These are phyloP conservation scores for Pestalotiopsis sp. DNA, from an alignment of 2,329 filamentous ascomycete genomes.

Conservation along the genomic window DNA sequence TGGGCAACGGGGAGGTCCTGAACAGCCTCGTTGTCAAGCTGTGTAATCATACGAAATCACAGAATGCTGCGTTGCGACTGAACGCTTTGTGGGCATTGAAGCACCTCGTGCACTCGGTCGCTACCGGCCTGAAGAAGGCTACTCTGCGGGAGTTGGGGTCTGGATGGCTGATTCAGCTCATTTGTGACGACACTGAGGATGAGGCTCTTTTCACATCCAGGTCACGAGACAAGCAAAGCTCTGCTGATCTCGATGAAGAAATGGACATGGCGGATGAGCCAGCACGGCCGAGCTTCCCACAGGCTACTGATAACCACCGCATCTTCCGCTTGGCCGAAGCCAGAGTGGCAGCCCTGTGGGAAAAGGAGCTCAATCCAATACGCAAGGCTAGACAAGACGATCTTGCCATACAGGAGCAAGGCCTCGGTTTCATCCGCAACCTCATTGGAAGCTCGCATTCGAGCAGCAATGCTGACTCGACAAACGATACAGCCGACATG, in stretches of 20 bases:
- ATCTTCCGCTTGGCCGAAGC: conserved; percentile 52
- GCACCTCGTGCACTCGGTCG: conserved; percentile 77
- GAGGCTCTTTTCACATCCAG: conserved; percentile 46
- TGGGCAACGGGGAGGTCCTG: neutral
- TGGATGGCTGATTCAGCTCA: conserved; percentile 79
- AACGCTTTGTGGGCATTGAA: conserved; percentile 95
- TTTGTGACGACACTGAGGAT: conserved; percentile 66
- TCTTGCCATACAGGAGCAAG: conserved; percentile 86
- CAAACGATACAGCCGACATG: conserved; percentile 66
- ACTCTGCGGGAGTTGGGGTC: conserved; percentile 79
- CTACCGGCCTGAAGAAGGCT: conserved; percentile 72
- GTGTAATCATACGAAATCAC: conserved; percentile 82
- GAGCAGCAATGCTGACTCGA: conserved; percentile 52
- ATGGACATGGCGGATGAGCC: conserved; percentile 57
- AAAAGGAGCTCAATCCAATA: conserved; percentile 69
- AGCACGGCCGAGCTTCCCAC: conserved; percentile 20
- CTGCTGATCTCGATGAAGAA: conserved; percentile 58
- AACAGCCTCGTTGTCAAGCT: conserved; percentile 74
- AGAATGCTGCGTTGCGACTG: conserved; percentile 76
- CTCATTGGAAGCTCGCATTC: conserved; percentile 68
- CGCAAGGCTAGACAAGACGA: conserved; percentile 76
- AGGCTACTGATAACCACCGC: conserved; percentile 21
- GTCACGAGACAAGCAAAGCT: conserved; percentile 31
- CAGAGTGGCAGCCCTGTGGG: conserved; percentile 56
- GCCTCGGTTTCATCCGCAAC: conserved; percentile 87